A percentile compares a stretch with the other conserved stretches of the same genome.
These are phyloP conservation scores for Ulota crispa DNA, from an alignment of 225 moss, liverwort and hornwort species.

Conservation along the genomic window DNA sequence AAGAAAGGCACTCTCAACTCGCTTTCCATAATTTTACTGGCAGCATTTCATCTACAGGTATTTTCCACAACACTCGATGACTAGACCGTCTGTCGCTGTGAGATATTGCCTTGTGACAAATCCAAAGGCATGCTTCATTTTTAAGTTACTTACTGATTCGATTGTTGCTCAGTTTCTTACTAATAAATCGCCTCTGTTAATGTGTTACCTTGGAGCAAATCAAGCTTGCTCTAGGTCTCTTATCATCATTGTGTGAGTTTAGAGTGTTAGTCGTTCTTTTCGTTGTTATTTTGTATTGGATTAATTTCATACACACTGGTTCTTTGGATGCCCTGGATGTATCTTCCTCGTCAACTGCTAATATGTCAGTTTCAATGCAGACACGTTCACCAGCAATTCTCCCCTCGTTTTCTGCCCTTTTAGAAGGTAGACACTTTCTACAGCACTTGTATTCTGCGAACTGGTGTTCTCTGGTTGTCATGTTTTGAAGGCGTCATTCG, in stretches of 20 bases:
- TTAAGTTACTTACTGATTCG: not conserved
- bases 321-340: slow-evolving; percentile 4
- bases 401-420: slow-evolving; percentile 83
- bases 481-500: slow-evolving; percentile 7
- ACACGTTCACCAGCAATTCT: slow-evolving; percentile 91
- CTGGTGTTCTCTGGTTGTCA: slow-evolving; percentile 21
- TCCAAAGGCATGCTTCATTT: not conserved
- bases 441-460: slow-evolving; percentile 24
- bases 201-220: slow-evolving; percentile 1
- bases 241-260: not conserved
- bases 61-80: not conserved
- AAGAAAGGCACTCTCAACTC: slow-evolving; percentile 96
- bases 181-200: not conserved
- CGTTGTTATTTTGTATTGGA: not conserved
- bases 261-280: not conserved
- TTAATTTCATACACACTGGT: not conserved
- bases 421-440: slow-evolving; percentile 79
- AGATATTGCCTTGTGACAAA: not conserved
- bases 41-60: slow-evolving; percentile 93
- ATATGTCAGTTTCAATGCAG: slow-evolving; percentile 50
- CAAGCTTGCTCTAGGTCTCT: not conserved
- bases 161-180: not conserved
- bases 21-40: slow-evolving; percentile 84
- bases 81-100: slow-evolving; percentile 7
- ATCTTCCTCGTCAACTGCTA: slow-evolving; percentile 11